Evolutionary conservation across 371 early-diverging fungal genomes (phyloP), one percentile per base, ranked within the genome.

Genomic region (Rhizopus stolonifer): DNA sequence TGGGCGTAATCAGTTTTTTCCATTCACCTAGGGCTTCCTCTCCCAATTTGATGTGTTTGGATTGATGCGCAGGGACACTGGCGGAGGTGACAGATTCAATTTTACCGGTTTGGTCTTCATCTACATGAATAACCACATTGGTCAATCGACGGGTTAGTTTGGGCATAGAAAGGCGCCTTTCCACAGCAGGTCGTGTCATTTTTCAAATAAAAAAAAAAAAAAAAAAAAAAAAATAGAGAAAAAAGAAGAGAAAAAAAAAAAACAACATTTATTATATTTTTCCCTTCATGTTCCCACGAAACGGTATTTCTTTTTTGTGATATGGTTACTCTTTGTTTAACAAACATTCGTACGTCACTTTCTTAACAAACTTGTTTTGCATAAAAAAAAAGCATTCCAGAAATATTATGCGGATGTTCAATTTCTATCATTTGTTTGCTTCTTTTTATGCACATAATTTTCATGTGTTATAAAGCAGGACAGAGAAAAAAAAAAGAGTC

Each of bases 91-190:
- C 61, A 9, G 56, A 31, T 34, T 65, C 65, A 2, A 56, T 3
- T 9, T 64, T 52, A 13, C 29, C 54, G 8, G 54, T 49, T 32
- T 60, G 39, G 21, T 58, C 59, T 5, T 56, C 52, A 25, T 57
- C 58, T 0, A 62, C 62, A 32, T 61, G 66, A 22, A 65, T 65
- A 11, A 57, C 46, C 10, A 65, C 58, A 38, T 65, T 61, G 3
- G 66, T 65, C 26, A 65, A 54, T 24, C 66, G 66, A 51, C 61
- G 56, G 19, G 66, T 65, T 19, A 65, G 18, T 32, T 65, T 65
- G 3, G 66, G 66, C 66, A 65, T 65, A 19, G 66, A 65, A 40
- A 65, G 55, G 29, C 66, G 66, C 32, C 62, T 56, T 53, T 53
- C 53, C 3, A 49, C 39, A 10, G 57, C 57, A 33, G 62, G 62